Conservation (phyloP, 805 yeast species). For the Kockiozyma suomiensis region DNA sequence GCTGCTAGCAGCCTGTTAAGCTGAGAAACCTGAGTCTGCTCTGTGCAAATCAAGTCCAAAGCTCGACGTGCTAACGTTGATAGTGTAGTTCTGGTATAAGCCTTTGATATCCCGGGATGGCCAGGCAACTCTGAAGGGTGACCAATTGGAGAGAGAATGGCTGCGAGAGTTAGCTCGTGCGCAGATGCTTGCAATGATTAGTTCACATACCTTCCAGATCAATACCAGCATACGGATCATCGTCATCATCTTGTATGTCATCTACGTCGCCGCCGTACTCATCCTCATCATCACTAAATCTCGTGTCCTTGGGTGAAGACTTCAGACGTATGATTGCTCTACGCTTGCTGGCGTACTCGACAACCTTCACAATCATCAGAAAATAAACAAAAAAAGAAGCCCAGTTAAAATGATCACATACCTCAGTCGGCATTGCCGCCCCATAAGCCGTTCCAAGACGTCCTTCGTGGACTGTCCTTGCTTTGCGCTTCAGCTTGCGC, state of each 20-base stretch:
- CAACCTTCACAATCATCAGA: conserved; percentile 15
- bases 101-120: conserved; percentile 68
- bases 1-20: conserved; percentile 72
- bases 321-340: conserved; percentile 42
- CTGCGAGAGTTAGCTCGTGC: conserved; percentile 36
- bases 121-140: conserved; percentile 77
- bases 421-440: conserved; percentile 1
- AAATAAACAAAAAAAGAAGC: conserved; percentile 8
- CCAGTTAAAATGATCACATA: background rate
- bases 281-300: conserved; percentile 37
- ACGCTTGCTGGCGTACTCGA: conserved; percentile 42
- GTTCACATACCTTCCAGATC: conserved; percentile 48
- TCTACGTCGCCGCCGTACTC: conserved; percentile 39
- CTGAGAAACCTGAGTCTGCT: conserved; percentile 74
- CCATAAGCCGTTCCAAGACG: conserved; percentile 42
- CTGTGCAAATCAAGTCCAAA: conserved; percentile 75
- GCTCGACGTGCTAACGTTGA: conserved; percentile 69
- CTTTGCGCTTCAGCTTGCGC: conserved; percentile 56
- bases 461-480: conserved; percentile 52
- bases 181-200: background rate
- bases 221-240: conserved; percentile 53
- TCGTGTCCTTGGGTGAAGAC: conserved; percentile 35
- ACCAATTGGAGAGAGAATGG: conserved; percentile 72
- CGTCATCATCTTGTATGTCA: conserved; percentile 40
- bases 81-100: conserved; percentile 62